phyloP scores from a whole-genome alignment of 306 rosid species.

The Psophocarpus tetragonolobus region DNA sequence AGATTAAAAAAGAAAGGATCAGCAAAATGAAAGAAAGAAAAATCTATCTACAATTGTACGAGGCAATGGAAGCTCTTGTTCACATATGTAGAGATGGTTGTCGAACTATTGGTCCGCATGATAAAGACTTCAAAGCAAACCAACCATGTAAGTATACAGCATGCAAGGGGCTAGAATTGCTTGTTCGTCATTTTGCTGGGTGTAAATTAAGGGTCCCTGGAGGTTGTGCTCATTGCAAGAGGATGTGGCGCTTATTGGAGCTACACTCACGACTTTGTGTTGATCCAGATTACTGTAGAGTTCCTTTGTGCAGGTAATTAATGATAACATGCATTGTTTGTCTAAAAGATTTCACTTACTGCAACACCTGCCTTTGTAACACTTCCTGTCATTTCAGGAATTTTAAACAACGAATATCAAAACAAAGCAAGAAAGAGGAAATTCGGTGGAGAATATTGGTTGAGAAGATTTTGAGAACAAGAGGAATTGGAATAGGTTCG shows the following conservation, averaged over 20 bases:
- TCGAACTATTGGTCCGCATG: slow-evolving; percentile 81
- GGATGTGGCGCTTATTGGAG: slow-evolving; percentile 98
- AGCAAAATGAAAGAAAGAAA: slow-evolving; percentile 63
- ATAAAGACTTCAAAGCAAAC: slow-evolving; percentile 73
- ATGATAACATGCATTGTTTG: neutral
- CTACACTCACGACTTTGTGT: slow-evolving; percentile 81
- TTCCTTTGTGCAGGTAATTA: slow-evolving; percentile 84
- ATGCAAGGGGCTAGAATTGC: slow-evolving; percentile 83
- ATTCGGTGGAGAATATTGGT: slow-evolving; percentile 79
- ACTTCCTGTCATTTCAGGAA: slow-evolving; percentile 61
- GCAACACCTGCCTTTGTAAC: neutral
- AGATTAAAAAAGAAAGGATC: slow-evolving; percentile 65
- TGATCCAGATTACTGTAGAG: slow-evolving; percentile 62
- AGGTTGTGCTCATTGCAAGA: slow-evolving; percentile 85
- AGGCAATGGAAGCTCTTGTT: slow-evolving; percentile 97
- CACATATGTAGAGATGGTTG: slow-evolving; percentile 96
- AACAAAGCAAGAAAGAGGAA: slow-evolving; percentile 84
- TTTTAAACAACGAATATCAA: slow-evolving; percentile 61
- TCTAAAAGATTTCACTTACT: neutral
- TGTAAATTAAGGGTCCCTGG: slow-evolving; percentile 86
- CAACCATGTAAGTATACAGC: slow-evolving; percentile 75
- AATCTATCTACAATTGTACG: slow-evolving; percentile 68
- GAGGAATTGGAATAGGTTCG: slow-evolving; percentile 54
- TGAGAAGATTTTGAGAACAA: slow-evolving; percentile 64
- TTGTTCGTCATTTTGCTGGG: slow-evolving; percentile 90